phyloP scores from a whole-genome alignment of 257 asterid species.

The Ballota nigra region DNA sequence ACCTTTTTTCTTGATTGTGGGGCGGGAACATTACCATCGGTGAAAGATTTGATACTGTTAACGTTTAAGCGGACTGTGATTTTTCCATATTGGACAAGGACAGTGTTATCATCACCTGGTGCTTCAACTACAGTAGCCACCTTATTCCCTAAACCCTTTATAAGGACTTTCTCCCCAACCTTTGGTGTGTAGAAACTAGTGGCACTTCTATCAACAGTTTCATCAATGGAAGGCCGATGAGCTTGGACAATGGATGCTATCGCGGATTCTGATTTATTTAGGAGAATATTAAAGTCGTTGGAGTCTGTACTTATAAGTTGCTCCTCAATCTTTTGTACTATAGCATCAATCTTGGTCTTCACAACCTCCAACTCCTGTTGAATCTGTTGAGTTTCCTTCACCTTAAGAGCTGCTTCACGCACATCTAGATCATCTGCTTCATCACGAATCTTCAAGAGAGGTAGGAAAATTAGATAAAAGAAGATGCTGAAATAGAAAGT shows the following conservation, averaged over 20 bases:
- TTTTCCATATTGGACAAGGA: conserved; percentile 85
- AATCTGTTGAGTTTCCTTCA: conserved; percentile 55
- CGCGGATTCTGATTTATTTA: conserved; percentile 68
- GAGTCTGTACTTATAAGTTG: conserved; percentile 44
- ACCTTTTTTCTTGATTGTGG: conserved; percentile 54
- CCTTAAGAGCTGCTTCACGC: conserved; percentile 81
- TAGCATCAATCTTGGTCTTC: conserved; percentile 53
- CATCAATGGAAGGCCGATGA: conserved; percentile 45
- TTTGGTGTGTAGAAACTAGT: conserved; percentile 45
- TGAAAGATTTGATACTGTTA: conserved; percentile 43
- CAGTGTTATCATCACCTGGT: conserved; percentile 66
- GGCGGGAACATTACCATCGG: conserved; percentile 32
- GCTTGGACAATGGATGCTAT: conserved; percentile 64
- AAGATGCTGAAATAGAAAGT: neutral
- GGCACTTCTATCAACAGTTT: conserved; percentile 27
- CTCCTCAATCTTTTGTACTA: conserved; percentile 64
- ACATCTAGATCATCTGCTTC: conserved; percentile 77
- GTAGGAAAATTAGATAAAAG: conserved; percentile 1
- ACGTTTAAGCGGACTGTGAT: conserved; percentile 54
- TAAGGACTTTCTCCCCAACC: conserved; percentile 64
- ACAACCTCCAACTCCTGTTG: conserved; percentile 51
- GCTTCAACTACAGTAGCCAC: conserved; percentile 82
- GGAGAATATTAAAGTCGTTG: conserved; percentile 42
- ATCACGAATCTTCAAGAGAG: conserved; percentile 46
- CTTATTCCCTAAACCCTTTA: conserved; percentile 70